phyloP scores from a whole-genome alignment of 805 yeast species.

The Candida railenensis region DNA sequence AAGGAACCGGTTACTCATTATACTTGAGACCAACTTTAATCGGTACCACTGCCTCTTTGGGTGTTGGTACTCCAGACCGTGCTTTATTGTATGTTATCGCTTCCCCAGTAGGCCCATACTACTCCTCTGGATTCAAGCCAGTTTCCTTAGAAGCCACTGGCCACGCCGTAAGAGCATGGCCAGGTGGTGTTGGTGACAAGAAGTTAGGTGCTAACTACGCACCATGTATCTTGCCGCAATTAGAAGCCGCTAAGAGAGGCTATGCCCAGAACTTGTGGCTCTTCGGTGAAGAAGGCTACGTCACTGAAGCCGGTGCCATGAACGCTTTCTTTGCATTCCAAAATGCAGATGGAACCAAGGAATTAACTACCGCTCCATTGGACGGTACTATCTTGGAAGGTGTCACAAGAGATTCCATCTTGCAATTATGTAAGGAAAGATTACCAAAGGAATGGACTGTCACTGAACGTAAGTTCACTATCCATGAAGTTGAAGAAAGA shows the following conservation, averaged over 20 bases:
- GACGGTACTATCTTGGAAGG: conserved; percentile 98
- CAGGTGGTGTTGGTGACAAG: conserved; percentile 96
- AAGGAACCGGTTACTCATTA: conserved; percentile 83
- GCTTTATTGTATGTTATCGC: conserved; percentile 86
- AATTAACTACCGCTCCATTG: conserved; percentile 91
- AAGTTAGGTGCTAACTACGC: conserved; percentile 98
- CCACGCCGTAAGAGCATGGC: conserved; percentile 98
- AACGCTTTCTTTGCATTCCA: conserved; percentile 87
- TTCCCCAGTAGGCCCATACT: conserved; percentile 96
- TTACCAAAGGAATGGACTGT: conserved; percentile 74
- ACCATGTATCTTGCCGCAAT: conserved; percentile 89
- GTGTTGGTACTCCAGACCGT: conserved; percentile 78
- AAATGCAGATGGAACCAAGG: conserved; percentile 81
- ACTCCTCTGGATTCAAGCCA: conserved; percentile 90
- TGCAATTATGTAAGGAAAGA: conserved; percentile 72
- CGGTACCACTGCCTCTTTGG: conserved; percentile 86
- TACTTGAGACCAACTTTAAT: conserved; percentile 94
- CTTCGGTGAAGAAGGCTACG: conserved; percentile 80
- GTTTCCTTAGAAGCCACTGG: conserved; percentile 93
- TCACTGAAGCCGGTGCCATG: conserved; percentile 98
- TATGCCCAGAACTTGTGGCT: conserved; percentile 96
- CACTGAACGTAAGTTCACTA: conserved; percentile 80
- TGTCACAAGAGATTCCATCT: conserved; percentile 89
- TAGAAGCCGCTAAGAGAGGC: conserved; percentile 87
- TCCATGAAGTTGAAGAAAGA: conserved; percentile 74